Evolutionary conservation across 306 rosid species (phyloP), one percentile per base, ranked within the genome.

Genomic region (Erythrophleum fordii): DNA sequence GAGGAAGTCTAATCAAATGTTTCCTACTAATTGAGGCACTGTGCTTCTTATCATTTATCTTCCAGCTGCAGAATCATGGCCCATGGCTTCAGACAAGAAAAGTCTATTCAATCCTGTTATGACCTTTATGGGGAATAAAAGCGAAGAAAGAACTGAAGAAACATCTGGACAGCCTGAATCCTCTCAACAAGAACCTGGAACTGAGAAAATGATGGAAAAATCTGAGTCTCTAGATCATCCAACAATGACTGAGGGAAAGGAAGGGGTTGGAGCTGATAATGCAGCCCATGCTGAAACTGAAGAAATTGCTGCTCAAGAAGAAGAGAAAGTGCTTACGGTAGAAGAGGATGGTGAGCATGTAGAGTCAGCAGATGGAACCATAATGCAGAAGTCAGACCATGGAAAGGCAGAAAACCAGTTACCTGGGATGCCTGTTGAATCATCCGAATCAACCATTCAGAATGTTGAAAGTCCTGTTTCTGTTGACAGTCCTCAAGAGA

Each of bases 21-120:
- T 78, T 80, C 75, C 56, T 56, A 11, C 55, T 90, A 81, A 88
- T 76, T 82, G 41, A 28, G 52, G 65, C 35, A 22, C n/a, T 79
- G 59, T 75, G 77, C 44, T 80, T 66, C 72, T 79, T 83, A 58
- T 76, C 17, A 71, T 67, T 56, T 80, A 44, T 66, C 26, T 84
- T 85, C 73, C 86, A 93, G 97, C 79, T 85, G 83, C 97, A 70
- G 97, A 92, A 83, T 79, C 91, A 73, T 87, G 97, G 99, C 86
- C 94, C 73, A 55, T 86, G 35, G 72, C 92, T 16, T 41, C 93
- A 8, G 98, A 95, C 23, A 83, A 86, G 77, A 91, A 88, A 72
- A 6, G 85, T 2, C 75, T 94, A 53, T 92, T 90, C 72, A 88
- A 90, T 86, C 98, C 97, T 60, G 98, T 91, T 64, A 86, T 90